Evolutionary conservation across 108 stramenopile species (phyloP).

Genomic region (Fistulifera solaris): DNA sequence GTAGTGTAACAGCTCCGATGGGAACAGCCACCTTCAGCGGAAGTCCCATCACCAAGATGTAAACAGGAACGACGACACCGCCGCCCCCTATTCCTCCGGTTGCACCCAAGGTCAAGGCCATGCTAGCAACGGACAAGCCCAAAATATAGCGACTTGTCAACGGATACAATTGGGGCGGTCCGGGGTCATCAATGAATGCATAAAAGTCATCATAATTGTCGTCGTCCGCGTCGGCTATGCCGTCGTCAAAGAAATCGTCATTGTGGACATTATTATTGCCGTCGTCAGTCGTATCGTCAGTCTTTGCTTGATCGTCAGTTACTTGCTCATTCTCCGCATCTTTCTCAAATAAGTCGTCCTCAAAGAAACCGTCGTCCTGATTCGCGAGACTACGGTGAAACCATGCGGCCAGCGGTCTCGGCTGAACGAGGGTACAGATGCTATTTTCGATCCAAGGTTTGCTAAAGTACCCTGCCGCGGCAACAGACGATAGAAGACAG

Average conservation of each 20-base stretch:
- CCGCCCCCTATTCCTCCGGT: constrained; percentile 89
- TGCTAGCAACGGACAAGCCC: constrained; percentile 64
- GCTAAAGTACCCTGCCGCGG: no score
- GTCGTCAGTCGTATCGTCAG: no score
- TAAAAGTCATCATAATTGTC: constrained; percentile 15
- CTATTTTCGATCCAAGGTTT: no score
- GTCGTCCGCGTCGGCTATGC: constrained; percentile 3
- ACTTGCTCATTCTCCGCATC: not conserved
- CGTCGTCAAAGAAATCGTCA: constrained; percentile 5
- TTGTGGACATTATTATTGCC: not conserved
- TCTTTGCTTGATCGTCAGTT: no score
- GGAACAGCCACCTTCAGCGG: constrained; percentile 28
- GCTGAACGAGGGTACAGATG: no score
- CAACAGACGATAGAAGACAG: no score
- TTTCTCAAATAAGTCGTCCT: not conserved
- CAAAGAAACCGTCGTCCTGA: no score
- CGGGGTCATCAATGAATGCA: constrained; percentile 9
- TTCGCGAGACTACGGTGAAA: no score
- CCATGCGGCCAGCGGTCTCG: no score
- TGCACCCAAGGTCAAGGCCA: constrained; percentile 87
- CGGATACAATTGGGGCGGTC: constrained; percentile 24
- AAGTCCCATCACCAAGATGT: constrained; percentile 30
- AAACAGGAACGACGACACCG: constrained; percentile 59
- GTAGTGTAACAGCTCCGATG: constrained; percentile 46
- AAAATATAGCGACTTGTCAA: constrained; percentile 41